phyloP scores from a whole-genome alignment of 192 early-diverging fungal species.

The Coemansia aciculifera region DNA sequence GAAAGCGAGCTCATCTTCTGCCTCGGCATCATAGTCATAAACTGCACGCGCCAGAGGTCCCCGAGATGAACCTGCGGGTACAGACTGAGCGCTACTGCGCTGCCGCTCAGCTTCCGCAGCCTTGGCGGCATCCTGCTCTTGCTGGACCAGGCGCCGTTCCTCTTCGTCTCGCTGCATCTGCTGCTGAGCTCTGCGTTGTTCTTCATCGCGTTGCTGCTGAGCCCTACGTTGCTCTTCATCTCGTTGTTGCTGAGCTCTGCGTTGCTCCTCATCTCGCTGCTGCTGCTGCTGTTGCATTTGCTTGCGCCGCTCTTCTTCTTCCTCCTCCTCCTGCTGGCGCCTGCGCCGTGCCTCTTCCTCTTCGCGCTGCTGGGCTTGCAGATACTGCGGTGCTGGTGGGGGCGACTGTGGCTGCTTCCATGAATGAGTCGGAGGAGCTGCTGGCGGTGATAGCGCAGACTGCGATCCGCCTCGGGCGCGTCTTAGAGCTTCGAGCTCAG shows the following conservation, averaged over 20 bases:
- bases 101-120: constrained; percentile 1
- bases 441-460: constrained; percentile 20
- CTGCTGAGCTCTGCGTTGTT: constrained; percentile 26
- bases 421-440: constrained; percentile 26
- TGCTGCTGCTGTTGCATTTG: constrained; percentile 22
- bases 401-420: constrained; percentile 23
- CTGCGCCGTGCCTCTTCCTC: constrained; percentile 21
- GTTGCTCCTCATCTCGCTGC: constrained; percentile 45
- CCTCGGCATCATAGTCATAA: constrained; percentile 75
- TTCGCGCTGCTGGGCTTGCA: constrained; percentile 21
- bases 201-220: constrained; percentile 34
- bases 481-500: constrained; percentile 45
- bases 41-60: constrained; percentile 58
- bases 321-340: constrained; percentile 34
- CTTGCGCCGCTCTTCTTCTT: constrained; percentile 8
- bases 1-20: constrained; percentile 83
- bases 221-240: constrained; percentile 42
- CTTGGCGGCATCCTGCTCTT: constrained; percentile 16
- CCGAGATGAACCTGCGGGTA: constrained; percentile 8
- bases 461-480: constrained; percentile 40
- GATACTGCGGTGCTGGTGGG: constrained; percentile 12
- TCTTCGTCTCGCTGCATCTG: constrained; percentile 19
- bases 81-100: constrained; percentile 16
- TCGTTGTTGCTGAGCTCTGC: constrained; percentile 22
- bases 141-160: constrained; percentile 11